Base-by-base conservation (phyloP, 306 rosid species). In the Begonia loranthoides region DNA sequence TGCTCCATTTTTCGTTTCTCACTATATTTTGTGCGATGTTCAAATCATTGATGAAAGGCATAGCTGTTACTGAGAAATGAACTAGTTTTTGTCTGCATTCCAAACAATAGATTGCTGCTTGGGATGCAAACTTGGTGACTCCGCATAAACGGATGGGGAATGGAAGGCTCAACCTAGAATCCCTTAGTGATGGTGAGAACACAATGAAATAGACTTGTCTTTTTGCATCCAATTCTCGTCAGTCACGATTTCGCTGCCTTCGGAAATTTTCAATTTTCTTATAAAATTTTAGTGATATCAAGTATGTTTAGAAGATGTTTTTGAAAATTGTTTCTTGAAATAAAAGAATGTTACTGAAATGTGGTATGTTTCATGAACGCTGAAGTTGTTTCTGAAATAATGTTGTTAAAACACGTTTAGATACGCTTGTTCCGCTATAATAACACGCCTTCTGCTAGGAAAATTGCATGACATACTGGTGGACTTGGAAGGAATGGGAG, bases 61-160 rank as follows among this genome's bases (percentile, higher is more conserved):
- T 41, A n/a, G n/a, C 13, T 41, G 12, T 2, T 41, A 41, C 6
- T 41, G 13, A 44, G 15, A 44, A 44, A 44, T 28, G 36, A 28
- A 28, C 36, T 19, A 19, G 3, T 4, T 19, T 28, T 28, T 28
- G 36, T 28, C 5, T 28, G 36, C 36, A 28, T 28, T 28, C 36
- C 36, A 51, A 67, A 45, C 58, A 64, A 43, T 74, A 89, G 97
- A 65, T 85, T 68, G 97, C 95, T 66, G 95, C 83, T 60, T 89
- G 97, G 97, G 97, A 89, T 80, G 97, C 97, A 62, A 89, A 89
- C 73, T 87, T 89, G 63, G 84, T 89, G 60, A 63, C 83, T 69
- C 95, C 97, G 66, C 97, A 84, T 70, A 89, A 89, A 75, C 94
- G 97, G 58, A 85, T 89, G 97, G 97, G 97, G 38, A 84, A 89